phyloP scores from a whole-genome alignment of 352 stramenopile species.

The Globisporangium paroecandrum region DNA sequence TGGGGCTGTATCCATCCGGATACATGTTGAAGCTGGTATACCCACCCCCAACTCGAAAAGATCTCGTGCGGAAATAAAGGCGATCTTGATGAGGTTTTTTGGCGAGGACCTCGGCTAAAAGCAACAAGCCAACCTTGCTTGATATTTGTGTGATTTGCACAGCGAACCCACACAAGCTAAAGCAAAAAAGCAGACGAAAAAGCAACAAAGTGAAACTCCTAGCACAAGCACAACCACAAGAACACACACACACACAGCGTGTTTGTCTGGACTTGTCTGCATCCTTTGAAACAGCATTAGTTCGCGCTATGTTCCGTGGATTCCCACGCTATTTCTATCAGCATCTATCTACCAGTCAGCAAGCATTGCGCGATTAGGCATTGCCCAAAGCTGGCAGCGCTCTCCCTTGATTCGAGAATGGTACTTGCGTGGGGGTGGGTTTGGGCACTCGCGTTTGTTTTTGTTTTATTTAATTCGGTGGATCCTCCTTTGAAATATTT shows the following conservation, averaged over 20 bases:
- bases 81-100: conserved; percentile 20
- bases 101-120: not conserved
- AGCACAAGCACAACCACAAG: not conserved
- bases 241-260: not conserved
- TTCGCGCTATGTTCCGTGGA: not conserved
- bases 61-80: conserved; percentile 7
- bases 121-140: not conserved
- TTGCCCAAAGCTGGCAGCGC: not conserved
- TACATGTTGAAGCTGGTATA: conserved; percentile 5
- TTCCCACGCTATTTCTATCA: not conserved
- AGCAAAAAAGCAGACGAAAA: not conserved
- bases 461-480: not conserved
- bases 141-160: too few relatives aligned
- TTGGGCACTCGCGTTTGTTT: not conserved
- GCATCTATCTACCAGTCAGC: not conserved
- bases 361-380: not conserved
- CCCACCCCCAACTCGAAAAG: conserved; percentile 1
- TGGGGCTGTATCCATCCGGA: conserved; percentile 3
- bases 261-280: not conserved
- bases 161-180: not conserved
- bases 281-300: not conserved
- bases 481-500: conserved; percentile 3
- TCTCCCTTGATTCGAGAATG: not conserved
- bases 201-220: not conserved
- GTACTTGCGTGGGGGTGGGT: not conserved